Evolutionary conservation across 176 grass and related monocot species (phyloP).

Genomic region (Chloris gayana): DNA sequence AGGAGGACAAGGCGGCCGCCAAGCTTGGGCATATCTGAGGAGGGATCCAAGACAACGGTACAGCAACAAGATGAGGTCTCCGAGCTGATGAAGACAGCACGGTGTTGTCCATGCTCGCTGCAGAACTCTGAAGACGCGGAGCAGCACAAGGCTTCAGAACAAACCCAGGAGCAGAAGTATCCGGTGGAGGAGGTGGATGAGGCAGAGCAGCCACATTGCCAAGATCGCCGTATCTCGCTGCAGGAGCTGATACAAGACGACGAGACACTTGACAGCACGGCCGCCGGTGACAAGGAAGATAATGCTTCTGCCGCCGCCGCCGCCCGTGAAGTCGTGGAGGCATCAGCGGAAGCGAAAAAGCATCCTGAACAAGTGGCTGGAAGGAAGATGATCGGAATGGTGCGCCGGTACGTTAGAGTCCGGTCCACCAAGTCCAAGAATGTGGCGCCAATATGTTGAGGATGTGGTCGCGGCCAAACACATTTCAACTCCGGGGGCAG

Average conservation of each 20-base stretch:
- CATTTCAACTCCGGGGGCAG: too few relatives aligned
- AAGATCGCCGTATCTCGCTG: constrained; percentile 32
- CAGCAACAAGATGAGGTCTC: background rate
- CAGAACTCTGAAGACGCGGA: background rate
- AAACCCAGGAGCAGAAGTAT: background rate
- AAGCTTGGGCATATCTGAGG: background rate
- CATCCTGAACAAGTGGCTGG: background rate
- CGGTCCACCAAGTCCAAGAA: constrained; percentile 29
- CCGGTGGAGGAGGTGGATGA: background rate
- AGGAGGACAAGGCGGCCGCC: constrained; percentile 28
- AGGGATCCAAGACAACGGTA: background rate
- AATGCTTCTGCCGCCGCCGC: background rate
- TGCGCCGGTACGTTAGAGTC: constrained; percentile 31
- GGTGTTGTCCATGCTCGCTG: background rate
- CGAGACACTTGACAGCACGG: constrained; percentile 3
- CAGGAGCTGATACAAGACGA: constrained; percentile 40
- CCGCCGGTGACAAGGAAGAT: background rate
- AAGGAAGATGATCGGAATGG: constrained; percentile 25
- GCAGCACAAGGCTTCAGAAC: background rate
- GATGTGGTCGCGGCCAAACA: background rate
- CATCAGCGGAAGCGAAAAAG: background rate
- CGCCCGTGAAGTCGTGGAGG: background rate
- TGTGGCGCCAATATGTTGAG: background rate
- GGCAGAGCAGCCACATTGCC: background rate
- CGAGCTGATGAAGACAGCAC: background rate